Evolutionary conservation across 2,329 filamentous ascomycete species (phyloP).

Genomic region (Didymella exigua): DNA sequence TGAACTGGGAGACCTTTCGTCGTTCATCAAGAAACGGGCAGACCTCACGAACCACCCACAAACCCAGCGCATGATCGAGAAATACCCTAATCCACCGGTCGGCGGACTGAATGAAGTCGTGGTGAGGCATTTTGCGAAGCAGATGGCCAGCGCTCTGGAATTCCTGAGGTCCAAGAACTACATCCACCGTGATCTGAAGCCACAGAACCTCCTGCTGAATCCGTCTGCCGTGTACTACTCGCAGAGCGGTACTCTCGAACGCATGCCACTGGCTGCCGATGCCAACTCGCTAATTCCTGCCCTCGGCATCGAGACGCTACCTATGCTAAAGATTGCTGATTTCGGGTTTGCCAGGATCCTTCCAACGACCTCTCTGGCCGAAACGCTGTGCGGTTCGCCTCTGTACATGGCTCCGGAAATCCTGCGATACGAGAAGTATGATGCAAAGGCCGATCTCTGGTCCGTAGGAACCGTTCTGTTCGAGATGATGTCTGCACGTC

Average conservation of each 20-base stretch:
- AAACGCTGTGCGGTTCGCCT: conserved; percentile 94
- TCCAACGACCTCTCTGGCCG: conserved; percentile 87
- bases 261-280: conserved; percentile 76
- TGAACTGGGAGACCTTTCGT: conserved; percentile 88
- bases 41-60: conserved; percentile 78
- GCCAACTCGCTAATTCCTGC: conserved; percentile 80
- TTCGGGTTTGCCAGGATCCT: conserved; percentile 97
- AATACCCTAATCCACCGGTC: conserved; percentile 82
- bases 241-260: conserved; percentile 52
- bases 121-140: conserved; percentile 92
- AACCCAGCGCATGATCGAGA: conserved; percentile 87
- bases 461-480: conserved; percentile 94
- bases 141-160: conserved; percentile 87
- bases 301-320: conserved; percentile 80
- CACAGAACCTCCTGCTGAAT: conserved; percentile 90
- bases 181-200: conserved; percentile 96
- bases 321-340: conserved; percentile 97
- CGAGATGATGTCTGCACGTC: conserved; percentile 90
- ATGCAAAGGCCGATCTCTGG: conserved; percentile 96
- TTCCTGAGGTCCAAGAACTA: conserved; percentile 86
- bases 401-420: conserved; percentile 99
- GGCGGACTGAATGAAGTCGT: conserved; percentile 97
- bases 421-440: conserved; percentile 93
- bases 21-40: conserved; percentile 94
- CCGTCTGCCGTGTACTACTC: conserved; percentile 76